Conservation (phyloP, 192 early-diverging fungal genomes). For the Coemansia sp. region DNA sequence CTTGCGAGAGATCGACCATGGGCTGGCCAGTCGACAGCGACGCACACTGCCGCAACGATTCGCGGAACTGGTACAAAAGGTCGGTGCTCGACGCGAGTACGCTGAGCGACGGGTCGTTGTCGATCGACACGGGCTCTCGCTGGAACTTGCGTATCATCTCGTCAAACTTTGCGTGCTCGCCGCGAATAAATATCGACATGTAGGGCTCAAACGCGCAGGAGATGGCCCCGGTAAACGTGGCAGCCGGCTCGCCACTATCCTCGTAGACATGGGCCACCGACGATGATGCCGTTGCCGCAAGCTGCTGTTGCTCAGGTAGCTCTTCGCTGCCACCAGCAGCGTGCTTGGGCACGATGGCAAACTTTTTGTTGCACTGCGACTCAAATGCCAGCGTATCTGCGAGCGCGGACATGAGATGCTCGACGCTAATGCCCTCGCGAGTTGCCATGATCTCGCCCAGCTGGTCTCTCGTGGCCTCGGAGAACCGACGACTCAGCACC, state of each 20-base stretch:
- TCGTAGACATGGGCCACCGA: constrained; percentile 10
- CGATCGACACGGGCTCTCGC: constrained; percentile 57
- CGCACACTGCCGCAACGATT: constrained; percentile 84
- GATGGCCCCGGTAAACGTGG: constrained; percentile 73
- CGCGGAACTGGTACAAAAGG: constrained; percentile 89
- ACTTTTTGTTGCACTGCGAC: constrained; percentile 76
- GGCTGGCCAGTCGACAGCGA: constrained; percentile 85
- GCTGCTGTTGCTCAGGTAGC: not conserved
- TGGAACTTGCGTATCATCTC: constrained; percentile 48
- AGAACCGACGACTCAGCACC: constrained; percentile 74
- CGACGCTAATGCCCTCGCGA: constrained; percentile 64
- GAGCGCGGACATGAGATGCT: constrained; percentile 73
- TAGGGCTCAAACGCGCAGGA: constrained; percentile 89
- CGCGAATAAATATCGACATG: constrained; percentile 83
- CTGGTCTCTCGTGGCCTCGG: constrained; percentile 77
- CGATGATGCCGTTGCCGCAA: not conserved
- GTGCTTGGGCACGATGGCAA: constrained; percentile 57
- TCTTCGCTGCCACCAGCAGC: not conserved
- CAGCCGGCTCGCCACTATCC: constrained; percentile 1
- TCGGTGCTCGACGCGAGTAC: constrained; percentile 91
- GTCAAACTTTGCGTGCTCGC: constrained; percentile 69
- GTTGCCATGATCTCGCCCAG: constrained; percentile 65
- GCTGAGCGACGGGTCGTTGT: constrained; percentile 60
- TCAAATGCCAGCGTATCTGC: constrained; percentile 93
- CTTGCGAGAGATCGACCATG: constrained; percentile 78